Conservation (phyloP, 163 green algal species). For the Coccomyxa subellipsoidea region DNA sequence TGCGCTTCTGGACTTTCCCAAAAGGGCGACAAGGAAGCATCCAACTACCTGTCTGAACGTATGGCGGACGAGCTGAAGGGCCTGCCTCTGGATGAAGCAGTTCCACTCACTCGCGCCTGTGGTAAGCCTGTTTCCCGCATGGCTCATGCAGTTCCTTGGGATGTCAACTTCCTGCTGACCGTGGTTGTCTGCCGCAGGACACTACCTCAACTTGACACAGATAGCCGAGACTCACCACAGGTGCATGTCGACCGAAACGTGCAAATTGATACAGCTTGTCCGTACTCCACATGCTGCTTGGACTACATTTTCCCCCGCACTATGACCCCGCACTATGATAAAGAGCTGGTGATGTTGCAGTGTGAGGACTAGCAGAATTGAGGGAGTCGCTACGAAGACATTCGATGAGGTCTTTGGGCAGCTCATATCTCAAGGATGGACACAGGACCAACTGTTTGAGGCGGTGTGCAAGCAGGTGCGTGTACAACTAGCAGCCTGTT, state of each 20-base stretch:
- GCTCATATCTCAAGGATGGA: slow-evolving; percentile 65
- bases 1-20: slow-evolving; percentile 51
- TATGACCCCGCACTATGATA: not conserved
- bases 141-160: too few relatives aligned
- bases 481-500: not conserved
- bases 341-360: slow-evolving; percentile 34
- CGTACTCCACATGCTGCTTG: not conserved
- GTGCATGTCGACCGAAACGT: slow-evolving; percentile 26
- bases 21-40: slow-evolving; percentile 55
- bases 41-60: slow-evolving; percentile 53
- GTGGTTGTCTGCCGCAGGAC: slow-evolving; percentile 26
- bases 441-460: slow-evolving; percentile 70
- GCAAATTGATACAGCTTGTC: too few relatives aligned
- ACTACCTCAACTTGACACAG: slow-evolving; percentile 89
- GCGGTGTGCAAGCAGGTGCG: slow-evolving; percentile 46
- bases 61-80: slow-evolving; percentile 77
- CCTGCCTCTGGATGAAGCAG: slow-evolving; percentile 76
- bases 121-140: too few relatives aligned
- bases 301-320: not conserved
- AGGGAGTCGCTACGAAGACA: slow-evolving; percentile 56
- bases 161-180: not conserved
- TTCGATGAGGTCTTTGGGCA: slow-evolving; percentile 70
- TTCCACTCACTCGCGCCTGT: slow-evolving; percentile 77
- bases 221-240: slow-evolving; percentile 91
- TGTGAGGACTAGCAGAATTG: slow-evolving; percentile 63